Percentiles rank a stretch among this genome's conserved stretches.
Evolutionary conservation across 1,284 basidiomycete genomes (phyloP).

Genomic region (Vanrija sp.): DNA sequence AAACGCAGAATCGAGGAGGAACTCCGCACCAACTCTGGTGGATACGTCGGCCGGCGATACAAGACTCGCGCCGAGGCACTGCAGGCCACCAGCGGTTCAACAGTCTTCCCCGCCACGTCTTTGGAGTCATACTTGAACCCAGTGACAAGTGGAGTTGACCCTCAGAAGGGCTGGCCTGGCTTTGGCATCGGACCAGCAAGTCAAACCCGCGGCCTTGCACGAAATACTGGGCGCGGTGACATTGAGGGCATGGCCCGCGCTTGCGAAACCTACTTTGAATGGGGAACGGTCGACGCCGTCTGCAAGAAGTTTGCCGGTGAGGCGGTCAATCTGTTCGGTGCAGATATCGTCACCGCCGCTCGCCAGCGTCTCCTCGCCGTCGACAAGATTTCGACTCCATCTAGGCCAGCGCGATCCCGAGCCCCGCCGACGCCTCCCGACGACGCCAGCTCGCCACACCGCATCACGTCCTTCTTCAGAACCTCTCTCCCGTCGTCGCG

Average conservation of each 20-base stretch:
- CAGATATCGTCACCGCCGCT: conserved; percentile 33
- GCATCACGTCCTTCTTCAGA: conserved; percentile 21
- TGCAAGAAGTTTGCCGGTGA: conserved; percentile 41
- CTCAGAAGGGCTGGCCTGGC: conserved; percentile 36
- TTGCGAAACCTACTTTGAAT: conserved; percentile 83
- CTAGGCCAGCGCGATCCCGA: too few species aligned
- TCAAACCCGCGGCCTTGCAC: conserved; percentile 25
- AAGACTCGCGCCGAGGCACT: conserved; percentile 61
- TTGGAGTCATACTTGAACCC: conserved; percentile 72
- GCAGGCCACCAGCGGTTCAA: conserved; percentile 12
- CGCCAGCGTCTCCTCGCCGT: neutral
- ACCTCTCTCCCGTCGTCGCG: conserved; percentile 1
- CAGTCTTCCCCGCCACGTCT: conserved; percentile 62
- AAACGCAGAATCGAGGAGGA: conserved; percentile 62
- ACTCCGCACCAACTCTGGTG: conserved; percentile 64
- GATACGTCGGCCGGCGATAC: conserved; percentile 56
- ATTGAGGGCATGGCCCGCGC: conserved; percentile 65
- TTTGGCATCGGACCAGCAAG: conserved; percentile 29
- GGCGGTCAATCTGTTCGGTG: conserved; percentile 32
- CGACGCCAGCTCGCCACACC: neutral
- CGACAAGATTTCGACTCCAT: neutral
- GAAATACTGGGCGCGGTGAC: conserved; percentile 47
- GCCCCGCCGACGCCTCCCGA: neutral
- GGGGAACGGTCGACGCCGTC: conserved; percentile 67
- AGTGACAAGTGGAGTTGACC: conserved; percentile 25